Conservation (phyloP, 2,329 filamentous ascomycete genomes). For the Botrytis porri region DNA sequence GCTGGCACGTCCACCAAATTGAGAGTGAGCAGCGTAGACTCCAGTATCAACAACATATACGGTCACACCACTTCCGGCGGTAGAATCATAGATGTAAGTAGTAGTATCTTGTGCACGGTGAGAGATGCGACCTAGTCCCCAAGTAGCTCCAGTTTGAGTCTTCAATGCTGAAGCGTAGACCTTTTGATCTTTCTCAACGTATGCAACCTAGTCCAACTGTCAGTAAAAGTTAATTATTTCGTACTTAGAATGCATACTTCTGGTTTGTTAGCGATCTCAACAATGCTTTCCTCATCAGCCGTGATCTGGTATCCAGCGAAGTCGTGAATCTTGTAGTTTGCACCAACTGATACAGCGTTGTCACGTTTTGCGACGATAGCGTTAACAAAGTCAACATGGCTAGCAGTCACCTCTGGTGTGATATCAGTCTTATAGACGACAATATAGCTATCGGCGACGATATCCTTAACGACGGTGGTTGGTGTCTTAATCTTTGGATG, state of each 20-base stretch:
- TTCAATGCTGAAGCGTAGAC: conserved; percentile 36
- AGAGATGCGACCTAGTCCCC: conserved; percentile 39
- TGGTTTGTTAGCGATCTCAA: conserved; percentile 33
- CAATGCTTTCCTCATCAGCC: conserved; percentile 32
- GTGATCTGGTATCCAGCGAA: conserved; percentile 35
- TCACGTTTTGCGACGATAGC: conserved; percentile 55
- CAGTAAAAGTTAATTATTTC: background rate
- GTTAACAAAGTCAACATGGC: conserved; percentile 50
- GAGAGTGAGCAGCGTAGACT: conserved; percentile 36
- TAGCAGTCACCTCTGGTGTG: conserved; percentile 47
- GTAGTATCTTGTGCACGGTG: conserved; percentile 30
- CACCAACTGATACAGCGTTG: conserved; percentile 39
- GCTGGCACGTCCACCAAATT: conserved; percentile 40
- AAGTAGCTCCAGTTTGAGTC: conserved; percentile 34
- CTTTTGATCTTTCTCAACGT: conserved; percentile 34
- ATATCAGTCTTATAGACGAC: conserved; percentile 61
- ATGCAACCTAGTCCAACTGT: conserved; percentile 30
- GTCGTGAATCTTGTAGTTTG: conserved; percentile 30
- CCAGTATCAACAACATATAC: conserved; percentile 42
- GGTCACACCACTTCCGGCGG: conserved; percentile 37
- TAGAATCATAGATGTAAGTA: conserved; percentile 38
- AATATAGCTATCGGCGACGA: conserved; percentile 58
- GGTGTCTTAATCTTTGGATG: conserved; percentile 35
- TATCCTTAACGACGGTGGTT: conserved; percentile 48
- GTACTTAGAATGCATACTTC: conserved; percentile 25